Conservation (phyloP, 495 filamentous ascomycete species). For the Hypoxylon crocopeplum region DNA sequence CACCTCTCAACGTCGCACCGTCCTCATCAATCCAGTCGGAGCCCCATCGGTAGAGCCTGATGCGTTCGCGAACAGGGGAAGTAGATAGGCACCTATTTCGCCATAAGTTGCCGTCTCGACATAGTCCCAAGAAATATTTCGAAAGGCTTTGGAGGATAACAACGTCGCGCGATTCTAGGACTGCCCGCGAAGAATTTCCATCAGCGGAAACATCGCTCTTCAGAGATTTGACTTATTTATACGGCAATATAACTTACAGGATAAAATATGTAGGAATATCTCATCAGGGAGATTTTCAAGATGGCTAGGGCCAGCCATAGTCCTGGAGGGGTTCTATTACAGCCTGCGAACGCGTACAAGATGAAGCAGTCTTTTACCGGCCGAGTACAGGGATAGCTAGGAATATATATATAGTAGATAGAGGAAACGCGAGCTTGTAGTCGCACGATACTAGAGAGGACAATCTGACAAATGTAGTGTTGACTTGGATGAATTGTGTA, state of each 20-base stretch:
- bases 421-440: background rate
- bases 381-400: background rate
- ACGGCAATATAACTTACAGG: slow-evolving; percentile 60
- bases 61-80: slow-evolving; percentile 61
- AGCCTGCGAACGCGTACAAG: background rate
- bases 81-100: slow-evolving; percentile 74
- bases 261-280: slow-evolving; percentile 75
- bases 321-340: background rate
- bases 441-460: background rate
- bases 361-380: no score
- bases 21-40: slow-evolving; percentile 44
- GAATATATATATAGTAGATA: background rate
- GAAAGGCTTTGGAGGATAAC: slow-evolving; percentile 75
- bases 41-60: slow-evolving; percentile 47
- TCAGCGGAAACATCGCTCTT: slow-evolving; percentile 1
- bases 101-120: slow-evolving; percentile 80
- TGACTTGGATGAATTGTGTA: slow-evolving; percentile 9
- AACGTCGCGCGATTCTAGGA: slow-evolving; percentile 71
- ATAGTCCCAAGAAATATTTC: slow-evolving; percentile 68
- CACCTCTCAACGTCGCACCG: slow-evolving; percentile 33
- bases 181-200: slow-evolving; percentile 46
- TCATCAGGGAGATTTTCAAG: slow-evolving; percentile 73
- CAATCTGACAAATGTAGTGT: slow-evolving; percentile 13
- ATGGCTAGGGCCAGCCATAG: slow-evolving; percentile 24
- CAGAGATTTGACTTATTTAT: background rate